Evolutionary conservation across 2,329 filamentous ascomycete genomes (phyloP).

Genomic region (Claviceps spartinae): DNA sequence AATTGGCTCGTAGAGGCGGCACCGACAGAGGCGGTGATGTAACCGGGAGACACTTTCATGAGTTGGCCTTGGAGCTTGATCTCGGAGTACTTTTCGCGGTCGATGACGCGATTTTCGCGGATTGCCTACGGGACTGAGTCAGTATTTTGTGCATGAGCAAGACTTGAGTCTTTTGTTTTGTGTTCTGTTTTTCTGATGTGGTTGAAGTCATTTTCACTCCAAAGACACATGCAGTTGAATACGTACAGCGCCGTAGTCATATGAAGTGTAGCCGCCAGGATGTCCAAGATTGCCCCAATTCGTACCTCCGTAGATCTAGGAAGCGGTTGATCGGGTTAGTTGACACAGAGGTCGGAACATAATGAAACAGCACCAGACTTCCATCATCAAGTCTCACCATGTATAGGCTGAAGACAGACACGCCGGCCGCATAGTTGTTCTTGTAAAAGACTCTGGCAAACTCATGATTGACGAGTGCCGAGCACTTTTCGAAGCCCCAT

Average conservation of each 20-base stretch:
- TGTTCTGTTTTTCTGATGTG: neutral
- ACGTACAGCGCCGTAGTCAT: conserved; percentile 37
- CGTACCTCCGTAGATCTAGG: conserved; percentile 56
- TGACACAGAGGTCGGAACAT: neutral
- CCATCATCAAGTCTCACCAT: conserved; percentile 38
- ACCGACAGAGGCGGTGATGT: conserved; percentile 45
- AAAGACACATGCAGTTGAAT: neutral
- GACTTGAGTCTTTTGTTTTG: conserved; percentile 7
- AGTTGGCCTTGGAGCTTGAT: conserved; percentile 67
- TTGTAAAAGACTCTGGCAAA: conserved; percentile 72
- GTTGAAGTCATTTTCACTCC: conserved; percentile 6
- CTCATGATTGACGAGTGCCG: conserved; percentile 53
- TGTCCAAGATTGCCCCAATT: conserved; percentile 75
- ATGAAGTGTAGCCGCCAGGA: conserved; percentile 47
- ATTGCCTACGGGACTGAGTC: conserved; percentile 27
- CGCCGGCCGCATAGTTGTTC: conserved; percentile 53
- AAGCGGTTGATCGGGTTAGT: neutral
- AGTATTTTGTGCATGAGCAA: neutral
- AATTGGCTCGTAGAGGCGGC: conserved; percentile 36
- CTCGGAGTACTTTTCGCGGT: conserved; percentile 66
- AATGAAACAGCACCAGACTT: neutral
- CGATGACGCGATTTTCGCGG: conserved; percentile 52
- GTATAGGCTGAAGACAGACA: conserved; percentile 58
- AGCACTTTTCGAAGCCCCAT: conserved; percentile 53
- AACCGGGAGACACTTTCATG: conserved; percentile 56